A percentile compares a stretch with the other conserved stretches of the same genome.
Conservation (phyloP, 306 rosid species). For the Vigna mungo region DNA sequence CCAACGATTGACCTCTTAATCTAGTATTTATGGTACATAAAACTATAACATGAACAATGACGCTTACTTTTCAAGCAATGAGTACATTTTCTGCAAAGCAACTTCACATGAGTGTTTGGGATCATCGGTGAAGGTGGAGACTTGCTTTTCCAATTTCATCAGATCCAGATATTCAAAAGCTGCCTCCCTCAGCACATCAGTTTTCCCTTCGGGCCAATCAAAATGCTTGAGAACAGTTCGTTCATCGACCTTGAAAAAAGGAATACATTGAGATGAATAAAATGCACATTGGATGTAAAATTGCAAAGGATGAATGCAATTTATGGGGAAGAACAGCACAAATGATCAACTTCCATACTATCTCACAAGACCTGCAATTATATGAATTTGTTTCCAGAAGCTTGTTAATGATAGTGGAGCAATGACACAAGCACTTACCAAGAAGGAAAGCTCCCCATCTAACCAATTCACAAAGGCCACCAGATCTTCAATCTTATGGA, state of each 20-base stretch:
- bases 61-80: constrained; percentile 86
- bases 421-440: constrained; percentile 44
- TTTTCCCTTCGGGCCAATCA: constrained; percentile 97
- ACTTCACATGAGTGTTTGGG: constrained; percentile 76
- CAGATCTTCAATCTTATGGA: constrained; percentile 71
- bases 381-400: not conserved
- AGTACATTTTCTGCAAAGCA: constrained; percentile 89
- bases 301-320: constrained; percentile 18
- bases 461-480: constrained; percentile 92
- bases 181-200: constrained; percentile 91
- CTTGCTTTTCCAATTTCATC: constrained; percentile 76
- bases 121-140: constrained; percentile 78
- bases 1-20: constrained; percentile 33
- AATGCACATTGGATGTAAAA: constrained; percentile 5
- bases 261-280: constrained; percentile 37
- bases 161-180: constrained; percentile 88
- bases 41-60: constrained; percentile 36
- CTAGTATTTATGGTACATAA: constrained; percentile 12
- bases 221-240: constrained; percentile 94
- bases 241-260: constrained; percentile 70
- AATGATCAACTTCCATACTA: constrained; percentile 25
- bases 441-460: constrained; percentile 71
- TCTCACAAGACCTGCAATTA: constrained; percentile 15
- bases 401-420: constrained; percentile 15
- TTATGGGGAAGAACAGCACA: not conserved